These are phyloP conservation scores for Carex scoparia DNA, from an alignment of 176 grass and related monocot species.

Conservation along the genomic window DNA sequence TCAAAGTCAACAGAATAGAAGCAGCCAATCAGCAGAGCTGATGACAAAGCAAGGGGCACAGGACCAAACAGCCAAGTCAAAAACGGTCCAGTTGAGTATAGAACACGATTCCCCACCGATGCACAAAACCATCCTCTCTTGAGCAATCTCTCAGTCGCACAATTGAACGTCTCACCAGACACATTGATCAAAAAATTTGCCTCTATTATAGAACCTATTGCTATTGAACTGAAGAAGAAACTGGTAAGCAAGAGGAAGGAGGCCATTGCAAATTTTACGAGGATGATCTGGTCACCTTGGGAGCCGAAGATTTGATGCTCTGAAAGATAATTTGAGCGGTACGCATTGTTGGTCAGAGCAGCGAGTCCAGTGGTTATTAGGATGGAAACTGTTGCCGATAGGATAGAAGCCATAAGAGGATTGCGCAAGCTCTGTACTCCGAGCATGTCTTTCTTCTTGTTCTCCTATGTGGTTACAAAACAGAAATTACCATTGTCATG, in stretches of 20 bases:
- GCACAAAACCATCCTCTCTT: constrained; percentile 38
- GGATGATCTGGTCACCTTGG: constrained; percentile 19
- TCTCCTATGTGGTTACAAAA: constrained; percentile 18
- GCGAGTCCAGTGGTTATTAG: constrained; percentile 26
- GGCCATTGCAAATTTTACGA: constrained; percentile 27
- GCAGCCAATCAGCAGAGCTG: constrained; percentile 24
- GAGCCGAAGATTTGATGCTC: constrained; percentile 24
- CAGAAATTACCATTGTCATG: not conserved
- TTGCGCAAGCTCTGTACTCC: constrained; percentile 39
- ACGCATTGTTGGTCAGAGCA: constrained; percentile 39
- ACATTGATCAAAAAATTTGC: constrained; percentile 37
- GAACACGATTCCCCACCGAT: constrained; percentile 23
- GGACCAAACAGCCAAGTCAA: constrained; percentile 40
- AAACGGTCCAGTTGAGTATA: constrained; percentile 24
- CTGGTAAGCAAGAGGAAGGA: constrained; percentile 32
- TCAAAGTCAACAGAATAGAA: constrained; percentile 34
- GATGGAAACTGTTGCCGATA: constrained; percentile 36
- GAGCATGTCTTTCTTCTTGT: constrained; percentile 31
- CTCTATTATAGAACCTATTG: constrained; percentile 31
- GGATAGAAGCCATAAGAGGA: constrained; percentile 33
- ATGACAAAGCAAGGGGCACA: constrained; percentile 26
- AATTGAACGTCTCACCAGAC: constrained; percentile 7
- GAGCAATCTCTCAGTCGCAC: constrained; percentile 13
- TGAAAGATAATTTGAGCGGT: constrained; percentile 12
- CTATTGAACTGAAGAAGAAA: constrained; percentile 34